A percentile compares a stretch with the other conserved stretches of the same genome.
These are phyloP conservation scores for Clarireedia homoeocarpa DNA, from an alignment of 2,329 filamentous ascomycete species.

Conservation along the genomic window DNA sequence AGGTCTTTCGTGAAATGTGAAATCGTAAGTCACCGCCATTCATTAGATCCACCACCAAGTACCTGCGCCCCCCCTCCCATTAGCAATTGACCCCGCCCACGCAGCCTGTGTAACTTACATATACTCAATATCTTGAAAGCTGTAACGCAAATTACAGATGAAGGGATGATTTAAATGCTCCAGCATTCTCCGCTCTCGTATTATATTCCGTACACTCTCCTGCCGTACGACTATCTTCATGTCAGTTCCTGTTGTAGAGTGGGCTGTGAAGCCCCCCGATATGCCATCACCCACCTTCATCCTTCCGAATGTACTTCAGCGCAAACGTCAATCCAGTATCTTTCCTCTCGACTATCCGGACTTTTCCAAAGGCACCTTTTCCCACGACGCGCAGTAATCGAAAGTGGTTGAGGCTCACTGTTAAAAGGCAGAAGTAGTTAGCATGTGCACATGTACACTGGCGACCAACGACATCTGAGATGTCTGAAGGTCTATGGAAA, in stretches of 20 bases:
- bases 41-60: slow-evolving; percentile 97
- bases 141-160: slow-evolving; percentile 96
- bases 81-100: neutral
- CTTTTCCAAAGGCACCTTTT: slow-evolving; percentile 96
- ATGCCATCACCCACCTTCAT: slow-evolving; percentile 64
- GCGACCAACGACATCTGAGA: neutral
- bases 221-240: slow-evolving; percentile 73
- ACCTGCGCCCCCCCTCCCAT: slow-evolving; percentile 37
- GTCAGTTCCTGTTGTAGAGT: slow-evolving; percentile 13
- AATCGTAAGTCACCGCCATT: slow-evolving; percentile 94
- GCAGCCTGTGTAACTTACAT: slow-evolving; percentile 52
- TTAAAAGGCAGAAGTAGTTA: slow-evolving; percentile 15
- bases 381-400: slow-evolving; percentile 90
- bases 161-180: slow-evolving; percentile 97
- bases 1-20: slow-evolving; percentile 95
- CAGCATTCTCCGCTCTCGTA: slow-evolving; percentile 94
- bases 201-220: slow-evolving; percentile 96
- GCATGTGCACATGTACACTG: slow-evolving; percentile 5
- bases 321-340: slow-evolving; percentile 92
- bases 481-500: neutral
- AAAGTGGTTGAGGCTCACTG: slow-evolving; percentile 97
- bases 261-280: neutral
- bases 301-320: slow-evolving; percentile 96
- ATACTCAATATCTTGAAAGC: slow-evolving; percentile 98
- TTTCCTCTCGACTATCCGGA: slow-evolving; percentile 96